Evolutionary conservation across 1,139 yeast species (phyloP).

Genomic region (Yamadazyma songkhlaensis): DNA sequence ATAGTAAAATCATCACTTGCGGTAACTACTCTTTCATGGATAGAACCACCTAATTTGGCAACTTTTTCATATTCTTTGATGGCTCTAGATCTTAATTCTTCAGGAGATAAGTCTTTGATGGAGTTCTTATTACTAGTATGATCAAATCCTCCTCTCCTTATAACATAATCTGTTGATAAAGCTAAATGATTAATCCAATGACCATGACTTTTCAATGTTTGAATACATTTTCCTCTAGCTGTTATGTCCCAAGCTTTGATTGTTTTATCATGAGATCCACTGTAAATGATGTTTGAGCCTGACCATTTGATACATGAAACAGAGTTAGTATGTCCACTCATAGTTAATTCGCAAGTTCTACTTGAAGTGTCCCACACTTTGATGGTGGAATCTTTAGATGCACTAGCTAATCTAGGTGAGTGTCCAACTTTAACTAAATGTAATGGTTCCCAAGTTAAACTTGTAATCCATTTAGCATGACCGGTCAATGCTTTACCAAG

Average conservation of each 20-base stretch:
- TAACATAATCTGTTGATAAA: constrained; percentile 82
- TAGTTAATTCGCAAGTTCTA: constrained; percentile 63
- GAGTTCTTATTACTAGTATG: constrained; percentile 23
- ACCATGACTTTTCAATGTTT: constrained; percentile 83
- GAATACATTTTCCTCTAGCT: constrained; percentile 74
- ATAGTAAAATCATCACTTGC: constrained; percentile 98
- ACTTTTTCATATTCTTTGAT: constrained; percentile 67
- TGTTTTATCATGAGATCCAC: constrained; percentile 94
- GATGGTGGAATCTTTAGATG: constrained; percentile 89
- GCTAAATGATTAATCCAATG: constrained; percentile 98
- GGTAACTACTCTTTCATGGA: constrained; percentile 82
- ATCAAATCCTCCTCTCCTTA: constrained; percentile 60
- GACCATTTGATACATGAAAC: constrained; percentile 98
- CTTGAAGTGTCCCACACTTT: constrained; percentile 88
- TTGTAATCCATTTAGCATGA: constrained; percentile 86
- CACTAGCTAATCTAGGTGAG: constrained; percentile 75
- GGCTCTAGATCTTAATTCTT: constrained; percentile 36
- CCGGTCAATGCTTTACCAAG: constrained; percentile 76
- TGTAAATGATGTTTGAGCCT: constrained; percentile 79
- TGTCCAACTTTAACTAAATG: constrained; percentile 69
- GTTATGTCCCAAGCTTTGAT: constrained; percentile 86
- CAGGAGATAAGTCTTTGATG: constrained; percentile 19
- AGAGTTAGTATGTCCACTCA: constrained; percentile 86
- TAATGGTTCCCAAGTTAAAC: constrained; percentile 91
- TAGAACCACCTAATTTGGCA: constrained; percentile 66